These are phyloP conservation scores for Scheffersomyces stipitis DNA, from an alignment of 805 yeast species.

Conservation along the genomic window DNA sequence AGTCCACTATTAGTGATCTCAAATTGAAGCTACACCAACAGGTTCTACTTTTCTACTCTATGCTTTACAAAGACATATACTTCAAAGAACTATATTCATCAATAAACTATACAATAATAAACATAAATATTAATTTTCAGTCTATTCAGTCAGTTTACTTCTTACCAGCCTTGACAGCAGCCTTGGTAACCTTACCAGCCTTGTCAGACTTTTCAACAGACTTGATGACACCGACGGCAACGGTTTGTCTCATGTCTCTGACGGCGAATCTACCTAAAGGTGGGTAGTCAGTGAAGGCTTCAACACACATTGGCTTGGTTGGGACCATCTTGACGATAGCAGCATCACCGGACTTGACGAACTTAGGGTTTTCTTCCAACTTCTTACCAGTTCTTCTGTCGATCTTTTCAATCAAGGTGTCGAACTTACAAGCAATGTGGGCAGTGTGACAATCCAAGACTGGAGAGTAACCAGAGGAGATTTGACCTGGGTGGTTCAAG, in stretches of 20 bases:
- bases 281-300: slow-evolving; percentile 45
- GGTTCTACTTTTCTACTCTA: neutral
- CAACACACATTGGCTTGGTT: slow-evolving; percentile 46
- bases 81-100: neutral
- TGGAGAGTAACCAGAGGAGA: slow-evolving; percentile 88
- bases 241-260: slow-evolving; percentile 99
- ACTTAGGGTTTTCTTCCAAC: slow-evolving; percentile 33
- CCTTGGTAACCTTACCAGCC: slow-evolving; percentile 96
- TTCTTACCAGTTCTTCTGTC: slow-evolving; percentile 67
- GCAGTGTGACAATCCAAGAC: slow-evolving; percentile 92
- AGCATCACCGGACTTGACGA: slow-evolving; percentile 40
- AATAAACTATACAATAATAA: neutral
- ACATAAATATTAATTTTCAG: no score
- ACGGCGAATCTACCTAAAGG: slow-evolving; percentile 58
- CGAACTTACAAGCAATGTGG: slow-evolving; percentile 89
- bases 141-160: slow-evolving; percentile 50
- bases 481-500: slow-evolving; percentile 91
- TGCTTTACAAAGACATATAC: neutral
- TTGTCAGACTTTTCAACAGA: slow-evolving; percentile 82
- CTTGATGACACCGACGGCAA: slow-evolving; percentile 99
- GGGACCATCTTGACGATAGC: slow-evolving; percentile 44
- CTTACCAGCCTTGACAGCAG: slow-evolving; percentile 83
- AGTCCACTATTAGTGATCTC: no score
- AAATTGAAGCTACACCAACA: no score
- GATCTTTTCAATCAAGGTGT: slow-evolving; percentile 75